Percentiles rank a stretch among this genome's conserved stretches.
phyloP scores from a whole-genome alignment of 192 early-diverging fungal species.

The Linderina pennispora region DNA sequence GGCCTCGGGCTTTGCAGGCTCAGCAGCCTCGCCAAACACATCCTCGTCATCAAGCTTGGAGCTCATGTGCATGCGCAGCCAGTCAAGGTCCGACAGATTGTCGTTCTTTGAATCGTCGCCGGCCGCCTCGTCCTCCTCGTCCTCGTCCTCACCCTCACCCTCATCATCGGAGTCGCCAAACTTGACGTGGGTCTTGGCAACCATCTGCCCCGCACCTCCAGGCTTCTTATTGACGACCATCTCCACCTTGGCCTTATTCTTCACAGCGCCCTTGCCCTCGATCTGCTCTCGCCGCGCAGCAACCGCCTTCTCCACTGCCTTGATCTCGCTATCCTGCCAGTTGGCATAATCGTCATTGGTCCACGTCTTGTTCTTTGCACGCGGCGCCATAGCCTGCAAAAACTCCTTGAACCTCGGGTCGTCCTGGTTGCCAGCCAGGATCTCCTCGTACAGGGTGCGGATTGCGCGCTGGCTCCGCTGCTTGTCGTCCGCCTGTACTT shows the following conservation, averaged over 20 bases:
- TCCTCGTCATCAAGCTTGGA: constrained; percentile 27
- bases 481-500: constrained; percentile 12
- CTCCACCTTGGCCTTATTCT: constrained; percentile 3
- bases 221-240: too few species aligned
- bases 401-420: constrained; percentile 87
- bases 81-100: constrained; percentile 59
- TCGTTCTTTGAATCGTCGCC: constrained; percentile 1
- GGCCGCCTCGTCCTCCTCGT: constrained; percentile 48
- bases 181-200: too few species aligned
- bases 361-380: constrained; percentile 77
- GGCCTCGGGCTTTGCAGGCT: neutral
- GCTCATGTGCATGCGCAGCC: constrained; percentile 60
- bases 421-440: constrained; percentile 50
- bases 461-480: constrained; percentile 39
- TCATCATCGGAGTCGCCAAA: neutral
- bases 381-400: constrained; percentile 82
- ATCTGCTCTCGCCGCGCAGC: constrained; percentile 37
- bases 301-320: constrained; percentile 24
- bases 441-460: constrained; percentile 32
- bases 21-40: constrained; percentile 5
- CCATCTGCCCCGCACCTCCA: too few species aligned
- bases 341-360: constrained; percentile 75
- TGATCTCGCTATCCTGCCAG: constrained; percentile 33
- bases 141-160: constrained; percentile 29
- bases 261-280: neutral